phyloP scores from a whole-genome alignment of 2,329 filamentous ascomycete species.

The Rhynchosporium graminicola region DNA sequence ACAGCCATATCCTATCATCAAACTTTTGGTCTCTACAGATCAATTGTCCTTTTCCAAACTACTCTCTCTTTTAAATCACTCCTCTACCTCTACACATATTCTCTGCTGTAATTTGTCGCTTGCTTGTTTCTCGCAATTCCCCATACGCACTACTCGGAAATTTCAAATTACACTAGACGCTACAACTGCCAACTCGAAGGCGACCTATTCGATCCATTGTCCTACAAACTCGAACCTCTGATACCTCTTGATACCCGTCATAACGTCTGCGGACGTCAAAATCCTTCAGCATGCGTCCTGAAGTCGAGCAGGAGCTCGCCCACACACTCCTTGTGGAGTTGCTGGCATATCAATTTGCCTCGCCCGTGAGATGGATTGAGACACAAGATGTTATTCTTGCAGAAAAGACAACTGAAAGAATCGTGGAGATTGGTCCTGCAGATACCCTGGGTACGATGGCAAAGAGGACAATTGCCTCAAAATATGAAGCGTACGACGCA shows the following conservation, averaged over 20 bases:
- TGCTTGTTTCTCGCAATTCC: constrained; percentile 17
- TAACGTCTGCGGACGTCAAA: constrained; percentile 38
- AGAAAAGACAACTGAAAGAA: constrained; percentile 92
- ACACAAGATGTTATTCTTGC: constrained; percentile 99
- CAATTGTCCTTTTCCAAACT: constrained; percentile 12
- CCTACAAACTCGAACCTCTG: constrained; percentile 7
- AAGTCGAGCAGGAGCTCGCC: constrained; percentile 98
- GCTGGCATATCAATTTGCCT: constrained; percentile 98
- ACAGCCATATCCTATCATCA: constrained; percentile 13
- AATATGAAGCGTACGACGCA: constrained; percentile 98
- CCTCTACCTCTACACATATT: constrained; percentile 5
- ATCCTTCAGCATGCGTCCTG: constrained; percentile 78
- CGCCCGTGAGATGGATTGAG: constrained; percentile 99
- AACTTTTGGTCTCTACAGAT: constrained; percentile 21
- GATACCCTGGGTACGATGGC: constrained; percentile 98
- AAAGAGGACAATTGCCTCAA: constrained; percentile 89
- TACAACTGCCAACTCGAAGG: constrained; percentile 17
- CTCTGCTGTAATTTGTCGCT: constrained; percentile 16
- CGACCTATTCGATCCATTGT: constrained; percentile 5
- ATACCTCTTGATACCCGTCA: constrained; percentile 25
- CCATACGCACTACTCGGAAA: constrained; percentile 15
- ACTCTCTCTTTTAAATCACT: constrained; percentile 9
- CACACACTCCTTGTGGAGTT: constrained; percentile 98
- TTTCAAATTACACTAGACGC: constrained; percentile 19
- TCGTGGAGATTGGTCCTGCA: constrained; percentile 95